A percentile compares a stretch with the other conserved stretches of the same genome.
phyloP scores from a whole-genome alignment of 345 rosid genomes.

The Heritiera fomes region DNA sequence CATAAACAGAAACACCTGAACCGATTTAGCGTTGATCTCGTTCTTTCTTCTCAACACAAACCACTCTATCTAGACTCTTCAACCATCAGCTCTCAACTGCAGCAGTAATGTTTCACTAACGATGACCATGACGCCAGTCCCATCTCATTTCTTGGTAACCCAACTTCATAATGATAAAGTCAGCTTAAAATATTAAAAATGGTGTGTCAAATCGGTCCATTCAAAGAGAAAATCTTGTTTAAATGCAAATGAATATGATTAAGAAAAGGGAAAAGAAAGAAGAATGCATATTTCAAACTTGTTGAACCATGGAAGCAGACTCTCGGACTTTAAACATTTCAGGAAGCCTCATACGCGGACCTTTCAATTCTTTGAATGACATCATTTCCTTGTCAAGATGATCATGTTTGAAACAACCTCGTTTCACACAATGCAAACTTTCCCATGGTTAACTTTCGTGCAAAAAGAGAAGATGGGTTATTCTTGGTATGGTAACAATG shows the following conservation, averaged over 20 bases:
- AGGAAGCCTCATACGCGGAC: not conserved
- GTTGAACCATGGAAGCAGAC: conserved; percentile 16
- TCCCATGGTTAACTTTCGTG: not conserved
- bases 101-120: not conserved
- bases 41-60: too few relatives aligned
- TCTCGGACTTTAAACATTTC: conserved; percentile 11
- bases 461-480: not conserved
- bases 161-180: not conserved
- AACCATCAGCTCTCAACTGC: not conserved
- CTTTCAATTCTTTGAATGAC: conserved; percentile 8
- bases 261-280: not conserved
- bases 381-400: conserved; percentile 14
- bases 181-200: not conserved
- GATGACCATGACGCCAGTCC: conserved; percentile 12
- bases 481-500: not conserved
- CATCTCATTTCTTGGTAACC: not conserved
- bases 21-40: too few relatives aligned
- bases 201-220: conserved; percentile 5
- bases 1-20: too few relatives aligned
- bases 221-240: conserved; percentile 14
- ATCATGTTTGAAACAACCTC: conserved; percentile 11
- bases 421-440: not conserved
- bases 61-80: not conserved
- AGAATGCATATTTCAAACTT: not conserved
- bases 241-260: not conserved